Percentiles rank a stretch among this genome's conserved stretches.
These are phyloP conservation scores for Penicillium occitanis DNA, from an alignment of 2,329 filamentous ascomycete genomes.

Conservation along the genomic window DNA sequence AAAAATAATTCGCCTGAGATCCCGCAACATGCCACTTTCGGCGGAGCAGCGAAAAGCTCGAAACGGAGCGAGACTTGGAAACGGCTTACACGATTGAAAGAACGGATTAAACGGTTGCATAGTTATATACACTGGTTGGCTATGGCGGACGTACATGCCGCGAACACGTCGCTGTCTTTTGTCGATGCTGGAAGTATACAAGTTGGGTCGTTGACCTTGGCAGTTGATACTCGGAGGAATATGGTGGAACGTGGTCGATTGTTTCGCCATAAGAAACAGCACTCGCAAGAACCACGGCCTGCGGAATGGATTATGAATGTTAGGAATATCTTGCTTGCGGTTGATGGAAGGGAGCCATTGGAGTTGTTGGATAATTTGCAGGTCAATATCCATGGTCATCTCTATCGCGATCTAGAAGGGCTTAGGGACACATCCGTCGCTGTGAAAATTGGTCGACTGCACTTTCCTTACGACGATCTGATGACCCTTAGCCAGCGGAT, in stretches of 20 bases:
- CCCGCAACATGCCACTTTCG: conserved; percentile 19
- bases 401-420: conserved; percentile 82
- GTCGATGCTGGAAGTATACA: conserved; percentile 81
- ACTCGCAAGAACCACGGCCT: conserved; percentile 64
- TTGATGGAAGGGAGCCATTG: conserved; percentile 77
- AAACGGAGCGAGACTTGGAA: conserved; percentile 74
- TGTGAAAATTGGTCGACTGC: conserved; percentile 85
- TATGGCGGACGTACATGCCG: conserved; percentile 83
- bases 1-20: conserved; percentile 18
- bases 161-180: conserved; percentile 73
- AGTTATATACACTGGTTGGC: conserved; percentile 83
- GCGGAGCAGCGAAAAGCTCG: conserved; percentile 12
- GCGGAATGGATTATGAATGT: conserved; percentile 92
- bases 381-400: conserved; percentile 85
- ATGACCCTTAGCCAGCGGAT: conserved; percentile 45
- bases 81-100: conserved; percentile 73
- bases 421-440: conserved; percentile 86
- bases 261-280: conserved; percentile 74
- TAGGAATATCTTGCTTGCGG: conserved; percentile 83
- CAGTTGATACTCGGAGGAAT: conserved; percentile 87
- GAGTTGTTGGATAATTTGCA: conserved; percentile 86
- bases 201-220: conserved; percentile 77
- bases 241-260: conserved; percentile 87
- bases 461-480: conserved; percentile 87
- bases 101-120: conserved; percentile 82